Evolutionary conservation across 345 rosid genomes (phyloP).

Genomic region (Camelina hispida): DNA sequence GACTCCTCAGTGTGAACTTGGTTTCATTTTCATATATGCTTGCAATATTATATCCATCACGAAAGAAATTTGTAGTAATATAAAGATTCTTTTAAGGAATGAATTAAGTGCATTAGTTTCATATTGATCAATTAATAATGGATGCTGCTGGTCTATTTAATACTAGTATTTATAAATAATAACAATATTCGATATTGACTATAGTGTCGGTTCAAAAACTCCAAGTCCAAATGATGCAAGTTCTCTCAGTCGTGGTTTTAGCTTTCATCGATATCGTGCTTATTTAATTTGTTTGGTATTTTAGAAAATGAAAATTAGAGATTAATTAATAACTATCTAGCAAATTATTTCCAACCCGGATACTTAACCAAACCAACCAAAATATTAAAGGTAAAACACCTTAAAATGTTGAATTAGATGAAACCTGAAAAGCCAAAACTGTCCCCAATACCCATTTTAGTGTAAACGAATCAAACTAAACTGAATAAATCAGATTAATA

Average conservation of each 20-base stretch:
- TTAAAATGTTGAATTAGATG: too few species aligned
- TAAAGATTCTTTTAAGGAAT: background rate
- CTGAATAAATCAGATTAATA: background rate
- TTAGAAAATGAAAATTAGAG: background rate
- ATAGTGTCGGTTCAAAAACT: background rate
- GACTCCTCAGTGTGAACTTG: slow-evolving; percentile 21
- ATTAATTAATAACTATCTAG: background rate
- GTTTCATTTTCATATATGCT: background rate
- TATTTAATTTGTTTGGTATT: background rate
- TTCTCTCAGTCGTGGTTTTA: background rate
- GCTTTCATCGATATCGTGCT: background rate
- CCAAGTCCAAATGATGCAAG: background rate
- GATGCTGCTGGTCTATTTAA: background rate
- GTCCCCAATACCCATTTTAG: background rate
- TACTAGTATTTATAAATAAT: background rate
- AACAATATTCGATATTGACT: slow-evolving; percentile 2
- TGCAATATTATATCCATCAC: background rate
- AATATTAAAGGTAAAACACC: background rate
- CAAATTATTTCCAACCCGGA: background rate
- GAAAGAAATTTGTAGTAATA: background rate
- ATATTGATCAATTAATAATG: background rate
- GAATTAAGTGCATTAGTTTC: slow-evolving; percentile 26
- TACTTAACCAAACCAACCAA: background rate
- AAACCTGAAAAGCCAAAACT: background rate
- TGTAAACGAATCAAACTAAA: background rate